Base-by-base conservation (phyloP, 2,329 filamentous ascomycete species). In the Emericellopsis atlantica region DNA sequence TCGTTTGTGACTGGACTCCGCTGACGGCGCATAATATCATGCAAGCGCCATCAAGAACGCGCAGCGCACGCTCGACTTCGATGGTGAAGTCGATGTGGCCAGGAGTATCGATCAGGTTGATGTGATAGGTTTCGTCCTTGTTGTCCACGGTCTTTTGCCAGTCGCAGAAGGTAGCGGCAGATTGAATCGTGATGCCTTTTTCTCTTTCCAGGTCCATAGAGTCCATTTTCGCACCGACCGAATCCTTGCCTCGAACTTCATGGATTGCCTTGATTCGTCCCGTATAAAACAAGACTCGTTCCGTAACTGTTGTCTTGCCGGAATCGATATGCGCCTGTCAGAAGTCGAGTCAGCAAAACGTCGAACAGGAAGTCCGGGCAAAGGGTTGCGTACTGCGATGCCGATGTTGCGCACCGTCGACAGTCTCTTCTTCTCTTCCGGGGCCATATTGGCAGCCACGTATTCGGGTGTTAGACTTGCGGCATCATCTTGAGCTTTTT, bases 41-140 rank as follows among this genome's bases (percentile, higher is more conserved):
- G 58, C 95, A 88, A 42, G 92, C 92, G 48, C 92, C 92, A 56
- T 98, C 92, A 34, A 98, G 74, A 45, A 98, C 92, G 60, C 92
- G 79, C 58, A 98, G 68, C 43, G 92, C 92, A 60, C 92, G 77
- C 70, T 98, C 92, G 37, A 98, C 92, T 65, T 98, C 92, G 49
- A 98, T 96, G 12, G 92, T 98, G 59, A 98, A 98, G 62, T 98
- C 92, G 56, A 98, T 96, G 66, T 98, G 92, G 35, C 92, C 92
- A 4, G 92, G 92, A 1, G 92, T 98, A 61, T 98, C 92, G 57
- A 98, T 98, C 71, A 98, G 70, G 65, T 98, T 98, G 70, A 98
- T 80, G 61, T 98, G 90, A 65, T 94, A 98, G 52, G 81, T 87
- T 62, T 94, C 80, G 40, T 95, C 87, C 56, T 84, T 76, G 49